Base-by-base conservation (phyloP, 2,329 filamentous ascomycete species). In the Paraphaeosphaeria minitans region DNA sequence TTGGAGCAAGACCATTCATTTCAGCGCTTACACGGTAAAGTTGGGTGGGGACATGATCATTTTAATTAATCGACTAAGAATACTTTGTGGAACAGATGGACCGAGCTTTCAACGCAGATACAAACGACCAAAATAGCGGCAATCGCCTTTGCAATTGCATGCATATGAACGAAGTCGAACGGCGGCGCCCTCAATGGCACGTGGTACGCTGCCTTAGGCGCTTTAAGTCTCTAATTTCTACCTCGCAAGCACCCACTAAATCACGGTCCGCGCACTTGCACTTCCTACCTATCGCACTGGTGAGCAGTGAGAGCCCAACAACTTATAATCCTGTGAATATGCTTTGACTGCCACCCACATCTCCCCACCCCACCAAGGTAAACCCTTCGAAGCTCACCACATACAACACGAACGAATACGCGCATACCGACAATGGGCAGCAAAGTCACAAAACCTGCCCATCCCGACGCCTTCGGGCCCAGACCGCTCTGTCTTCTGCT, bases 51-150 rank as follows among this genome's bases (percentile, higher is more conserved):
- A 46, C 27, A 29, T 3, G 27, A 27, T 21, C 12, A 29, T 5
- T 35, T 50, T 19, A 12, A 37, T 24, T 14, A 37, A 21, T 29
- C 29, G 48, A 16, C 27, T 2, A 7, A 27, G 4, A 50, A 37
- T 35, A 29, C 48, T 24, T 22, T 50, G 48, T 50, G 48, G 48
- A 50, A 50, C 6, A 35, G 48, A 19, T 50, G 31, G 48, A 37
- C n/a, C 35, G 48, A 50, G 22, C 29, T 50, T 1, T 14, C 29
- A 35, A 24, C 13, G 14, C 48, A 50, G 29, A 50, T 50, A 13
- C 48, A 39, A 16, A 24, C 19, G 29, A 35, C 48, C n/a, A 50
- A 50, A 24, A 22, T 19, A 19, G 29, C 35, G n/a, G 29, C 35
- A 16, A 50, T 50, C 29, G n/a, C 7, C 10, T 50, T 50, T 10